A percentile compares a stretch with the other conserved stretches of the same genome.
phyloP scores from a whole-genome alignment of 2,329 filamentous ascomycete species.

The Mariannaea sp. region DNA sequence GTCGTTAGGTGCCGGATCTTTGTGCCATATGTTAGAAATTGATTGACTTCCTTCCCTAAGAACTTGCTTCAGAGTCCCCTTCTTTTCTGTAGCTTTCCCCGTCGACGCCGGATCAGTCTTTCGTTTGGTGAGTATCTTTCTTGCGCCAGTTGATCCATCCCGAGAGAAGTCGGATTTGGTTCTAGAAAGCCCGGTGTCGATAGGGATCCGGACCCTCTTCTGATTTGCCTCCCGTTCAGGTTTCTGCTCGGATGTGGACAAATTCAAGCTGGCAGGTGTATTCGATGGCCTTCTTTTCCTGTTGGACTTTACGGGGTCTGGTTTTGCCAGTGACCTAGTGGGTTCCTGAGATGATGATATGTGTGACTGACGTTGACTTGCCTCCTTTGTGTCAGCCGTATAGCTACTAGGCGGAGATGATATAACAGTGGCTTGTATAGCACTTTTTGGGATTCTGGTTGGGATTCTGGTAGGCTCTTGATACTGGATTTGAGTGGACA shows the following conservation, averaged over 20 bases:
- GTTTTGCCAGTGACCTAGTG: not conserved
- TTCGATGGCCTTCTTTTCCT: constrained; percentile 20
- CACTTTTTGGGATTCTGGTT: constrained; percentile 22
- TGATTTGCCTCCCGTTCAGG: constrained; percentile 32
- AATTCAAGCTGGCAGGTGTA: constrained; percentile 17
- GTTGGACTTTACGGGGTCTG: not conserved
- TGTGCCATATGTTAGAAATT: constrained; percentile 55
- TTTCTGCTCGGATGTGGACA: constrained; percentile 17
- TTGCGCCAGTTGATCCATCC: constrained; percentile 17
- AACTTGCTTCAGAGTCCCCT: constrained; percentile 53
- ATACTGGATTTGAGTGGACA: not conserved
- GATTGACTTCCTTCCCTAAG: constrained; percentile 56
- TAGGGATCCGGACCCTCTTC: constrained; percentile 31
- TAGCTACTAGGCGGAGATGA: constrained; percentile 13
- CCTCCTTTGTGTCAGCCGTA: not conserved
- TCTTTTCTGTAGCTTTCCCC: constrained; percentile 48
- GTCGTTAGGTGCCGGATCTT: constrained; percentile 45
- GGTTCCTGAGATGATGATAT: not conserved
- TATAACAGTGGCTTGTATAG: not conserved
- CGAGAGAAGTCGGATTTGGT: constrained; percentile 39
- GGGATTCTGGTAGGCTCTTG: constrained; percentile 23
- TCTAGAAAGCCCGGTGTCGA: constrained; percentile 26
- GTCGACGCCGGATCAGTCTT: constrained; percentile 23
- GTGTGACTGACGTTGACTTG: not conserved
- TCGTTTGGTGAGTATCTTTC: constrained; percentile 30